Conservation (phyloP, 306 rosid genomes). For the Betula pendula region DNA sequence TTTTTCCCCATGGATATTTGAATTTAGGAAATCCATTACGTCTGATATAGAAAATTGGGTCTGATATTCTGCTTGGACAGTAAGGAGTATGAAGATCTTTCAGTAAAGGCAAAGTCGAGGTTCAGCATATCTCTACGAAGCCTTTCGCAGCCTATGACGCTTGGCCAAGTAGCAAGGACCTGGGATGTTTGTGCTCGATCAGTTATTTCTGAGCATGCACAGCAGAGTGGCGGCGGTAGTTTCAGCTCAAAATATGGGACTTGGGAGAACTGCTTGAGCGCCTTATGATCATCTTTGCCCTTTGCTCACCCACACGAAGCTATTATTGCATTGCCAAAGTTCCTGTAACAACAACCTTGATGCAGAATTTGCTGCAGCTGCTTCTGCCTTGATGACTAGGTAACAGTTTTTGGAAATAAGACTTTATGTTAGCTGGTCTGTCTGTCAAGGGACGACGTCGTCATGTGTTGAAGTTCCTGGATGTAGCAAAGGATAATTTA, state of each 20-base stretch:
- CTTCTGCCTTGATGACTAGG: background rate
- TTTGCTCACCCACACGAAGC: background rate
- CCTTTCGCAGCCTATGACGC: constrained; percentile 83
- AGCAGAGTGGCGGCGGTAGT: constrained; percentile 87
- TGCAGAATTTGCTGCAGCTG: background rate
- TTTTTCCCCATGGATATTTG: background rate
- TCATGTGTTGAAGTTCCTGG: background rate
- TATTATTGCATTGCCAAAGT: background rate
- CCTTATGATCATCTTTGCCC: constrained; percentile 40
- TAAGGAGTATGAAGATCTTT: constrained; percentile 76
- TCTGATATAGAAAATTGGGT: constrained; percentile 27
- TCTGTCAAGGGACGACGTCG: background rate
- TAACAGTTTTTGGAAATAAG: background rate
- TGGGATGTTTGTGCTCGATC: constrained; percentile 88
- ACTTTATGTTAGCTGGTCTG: background rate
- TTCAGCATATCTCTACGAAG: constrained; percentile 73
- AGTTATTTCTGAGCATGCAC: constrained; percentile 74
- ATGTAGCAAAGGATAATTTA: background rate
- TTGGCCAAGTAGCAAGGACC: constrained; percentile 68
- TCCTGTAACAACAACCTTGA: background rate
- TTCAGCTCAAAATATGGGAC: constrained; percentile 87
- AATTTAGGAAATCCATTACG: constrained; percentile 8
- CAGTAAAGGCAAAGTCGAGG: constrained; percentile 70
- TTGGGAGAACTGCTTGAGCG: constrained; percentile 74
- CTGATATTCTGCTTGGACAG: constrained; percentile 41